phyloP scores from a whole-genome alignment of 768 basidiomycete species.

The Steccherinum ochraceum region DNA sequence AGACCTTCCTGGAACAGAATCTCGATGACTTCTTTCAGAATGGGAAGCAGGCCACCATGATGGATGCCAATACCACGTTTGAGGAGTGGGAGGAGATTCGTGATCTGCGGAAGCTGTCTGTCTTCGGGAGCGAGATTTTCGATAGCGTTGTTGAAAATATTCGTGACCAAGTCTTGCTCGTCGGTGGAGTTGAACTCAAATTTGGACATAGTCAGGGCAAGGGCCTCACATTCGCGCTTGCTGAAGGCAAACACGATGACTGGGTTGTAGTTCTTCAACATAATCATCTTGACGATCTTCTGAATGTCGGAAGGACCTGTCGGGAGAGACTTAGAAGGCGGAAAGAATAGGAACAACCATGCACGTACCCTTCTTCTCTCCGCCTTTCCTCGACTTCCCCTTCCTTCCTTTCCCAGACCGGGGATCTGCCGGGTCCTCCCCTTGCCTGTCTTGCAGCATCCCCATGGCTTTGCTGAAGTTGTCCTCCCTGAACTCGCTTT shows the following conservation, averaged over 20 bases:
- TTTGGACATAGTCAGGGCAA: slow-evolving; percentile 90
- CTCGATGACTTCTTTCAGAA: slow-evolving; percentile 98
- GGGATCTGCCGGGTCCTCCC: slow-evolving; percentile 90
- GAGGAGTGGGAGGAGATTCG: slow-evolving; percentile 86
- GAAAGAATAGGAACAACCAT: background rate
- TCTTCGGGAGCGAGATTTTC: slow-evolving; percentile 84
- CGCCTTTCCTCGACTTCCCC: slow-evolving; percentile 92
- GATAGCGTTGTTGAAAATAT: slow-evolving; percentile 93
- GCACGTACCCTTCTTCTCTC: slow-evolving; percentile 76
- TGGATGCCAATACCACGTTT: slow-evolving; percentile 97
- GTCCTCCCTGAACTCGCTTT: slow-evolving; percentile 93
- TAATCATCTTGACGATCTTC: slow-evolving; percentile 98
- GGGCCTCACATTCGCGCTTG: slow-evolving; percentile 93
- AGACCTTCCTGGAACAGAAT: slow-evolving; percentile 98
- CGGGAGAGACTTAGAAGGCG: slow-evolving; percentile 4
- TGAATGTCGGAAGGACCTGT: slow-evolving; percentile 88
- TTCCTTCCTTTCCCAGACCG: slow-evolving; percentile 81
- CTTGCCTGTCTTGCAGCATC: slow-evolving; percentile 72
- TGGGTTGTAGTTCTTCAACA: slow-evolving; percentile 95
- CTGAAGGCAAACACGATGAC: slow-evolving; percentile 98
- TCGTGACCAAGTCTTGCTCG: slow-evolving; percentile 80
- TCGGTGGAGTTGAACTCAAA: slow-evolving; percentile 92
- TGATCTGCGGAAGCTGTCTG: slow-evolving; percentile 86
- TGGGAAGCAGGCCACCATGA: slow-evolving; percentile 95
- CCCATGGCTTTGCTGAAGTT: slow-evolving; percentile 99